Conservation (phyloP, 371 early-diverging fungal genomes). For the Mucor plumbeus region DNA sequence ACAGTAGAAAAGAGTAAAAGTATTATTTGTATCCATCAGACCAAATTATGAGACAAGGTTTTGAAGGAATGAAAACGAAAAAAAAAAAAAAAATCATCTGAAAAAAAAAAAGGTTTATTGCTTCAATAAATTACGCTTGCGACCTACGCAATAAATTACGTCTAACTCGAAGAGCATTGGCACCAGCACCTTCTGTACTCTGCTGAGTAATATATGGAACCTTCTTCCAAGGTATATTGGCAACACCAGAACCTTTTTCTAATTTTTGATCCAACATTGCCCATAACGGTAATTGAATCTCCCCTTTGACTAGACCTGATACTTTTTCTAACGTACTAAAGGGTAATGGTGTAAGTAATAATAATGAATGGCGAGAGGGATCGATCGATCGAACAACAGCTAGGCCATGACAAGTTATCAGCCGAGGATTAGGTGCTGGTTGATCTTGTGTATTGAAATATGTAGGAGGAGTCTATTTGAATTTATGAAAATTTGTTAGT, state of each 20-base stretch:
- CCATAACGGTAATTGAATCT: constrained; percentile 55
- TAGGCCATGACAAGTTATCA: constrained; percentile 69
- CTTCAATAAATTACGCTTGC: constrained; percentile 7
- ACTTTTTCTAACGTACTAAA: constrained; percentile 52
- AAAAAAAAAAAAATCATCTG: too few relatives aligned
- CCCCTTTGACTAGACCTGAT: constrained; percentile 66
- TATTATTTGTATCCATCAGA: too few relatives aligned
- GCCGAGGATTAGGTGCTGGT: constrained; percentile 55
- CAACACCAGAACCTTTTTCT: constrained; percentile 47
- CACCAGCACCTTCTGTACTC: constrained; percentile 42
- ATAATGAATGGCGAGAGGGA: constrained; percentile 56
- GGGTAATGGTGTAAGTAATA: constrained; percentile 71
- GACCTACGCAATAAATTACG: constrained; percentile 43
- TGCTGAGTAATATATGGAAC: constrained; percentile 57
- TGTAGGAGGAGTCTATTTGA: constrained; percentile 43
- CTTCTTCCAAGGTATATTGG: constrained; percentile 52
- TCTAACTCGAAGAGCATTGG: constrained; percentile 35
- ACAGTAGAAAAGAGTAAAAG: too few relatives aligned
- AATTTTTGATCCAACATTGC: constrained; percentile 47
- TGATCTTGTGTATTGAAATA: constrained; percentile 58
- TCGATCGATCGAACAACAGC: constrained; percentile 80
- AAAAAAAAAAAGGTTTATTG: background rate
- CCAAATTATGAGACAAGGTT: too few relatives aligned
- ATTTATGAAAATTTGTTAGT: too few relatives aligned
- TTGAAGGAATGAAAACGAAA: too few relatives aligned